Base-by-base conservation (phyloP, 2,329 filamentous ascomycete genomes). In the Colletotrichum costaricense region DNA sequence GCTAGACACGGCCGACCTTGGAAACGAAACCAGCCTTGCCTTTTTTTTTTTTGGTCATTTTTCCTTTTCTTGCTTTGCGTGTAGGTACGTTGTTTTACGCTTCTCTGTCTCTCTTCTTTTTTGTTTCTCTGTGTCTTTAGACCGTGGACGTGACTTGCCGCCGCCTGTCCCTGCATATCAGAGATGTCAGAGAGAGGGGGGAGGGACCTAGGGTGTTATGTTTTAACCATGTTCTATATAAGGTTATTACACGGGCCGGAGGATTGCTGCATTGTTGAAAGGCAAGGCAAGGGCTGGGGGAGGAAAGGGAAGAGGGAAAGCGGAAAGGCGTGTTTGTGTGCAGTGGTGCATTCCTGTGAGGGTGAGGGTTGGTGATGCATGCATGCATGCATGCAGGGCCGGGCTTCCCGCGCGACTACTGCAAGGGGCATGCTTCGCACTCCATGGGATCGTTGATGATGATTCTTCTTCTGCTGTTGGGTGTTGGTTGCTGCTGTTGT, bases 221-320 rank as follows among this genome's bases (percentile, higher is more conserved):
- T n/a, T 26, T 63, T 24, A 54, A 38, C 46, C 60, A 63, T 63
- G 28, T 54, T 22, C 5, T 54, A n/a, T 22, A 35, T 54, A 55
- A 63, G 46, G 62, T 52, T 54, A 38, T 63, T n/a, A 42, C 46
- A 52, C 46, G 62, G 62, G 62, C 46, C 62, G 62, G 62, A 54
- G 4, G 30, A 63, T 54, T 54, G 24, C 28, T 63, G 60, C 46
- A 5, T 49, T 49, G 42, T 49, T 49, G 19, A 14, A 19, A 11
- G 11, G 46, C 8, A 55, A 26, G 19, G 28, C 4, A 49, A 58
- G 16, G 26, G 19, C 26, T 22, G 22, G 9, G 24, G 42, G n/a
- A 30, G 52, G 52, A 7, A 33, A 24, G 33, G 33, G 12, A 46
- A 11, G 57, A 19, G 35, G 33, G 33, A 35, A 12, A 35, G 33